phyloP scores from a whole-genome alignment of 2,329 filamentous ascomycete species.

The Fusarium brachygibbosum region DNA sequence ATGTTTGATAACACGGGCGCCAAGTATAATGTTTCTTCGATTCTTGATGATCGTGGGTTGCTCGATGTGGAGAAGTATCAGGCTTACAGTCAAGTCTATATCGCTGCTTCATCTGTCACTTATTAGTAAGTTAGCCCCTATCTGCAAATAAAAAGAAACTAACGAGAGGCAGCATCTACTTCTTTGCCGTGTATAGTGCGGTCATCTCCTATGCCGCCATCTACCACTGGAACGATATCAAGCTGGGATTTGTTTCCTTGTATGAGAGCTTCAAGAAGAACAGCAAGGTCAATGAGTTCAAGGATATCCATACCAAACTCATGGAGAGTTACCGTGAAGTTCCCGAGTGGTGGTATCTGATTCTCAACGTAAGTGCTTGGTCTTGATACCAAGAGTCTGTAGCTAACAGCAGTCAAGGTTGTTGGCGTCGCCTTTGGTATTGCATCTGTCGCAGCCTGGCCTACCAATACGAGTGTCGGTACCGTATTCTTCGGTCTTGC shows the following conservation, averaged over 20 bases:
- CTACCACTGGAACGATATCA: constrained; percentile 54
- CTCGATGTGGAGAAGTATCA: constrained; percentile 55
- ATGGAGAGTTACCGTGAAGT: constrained; percentile 62
- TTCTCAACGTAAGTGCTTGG: constrained; percentile 34
- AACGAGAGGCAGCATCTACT: constrained; percentile 20
- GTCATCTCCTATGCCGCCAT: constrained; percentile 55
- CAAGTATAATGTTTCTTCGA: constrained; percentile 57
- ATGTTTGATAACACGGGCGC: constrained; percentile 61
- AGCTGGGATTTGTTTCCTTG: constrained; percentile 49
- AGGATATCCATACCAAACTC: constrained; percentile 59
- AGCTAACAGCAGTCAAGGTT: constrained; percentile 21
- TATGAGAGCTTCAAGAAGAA: constrained; percentile 33
- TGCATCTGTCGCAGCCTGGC: constrained; percentile 55
- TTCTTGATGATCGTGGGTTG: constrained; percentile 56
- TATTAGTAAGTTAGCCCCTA: constrained; percentile 19
- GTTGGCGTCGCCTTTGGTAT: constrained; percentile 54
- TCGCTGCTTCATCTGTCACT: constrained; percentile 41
- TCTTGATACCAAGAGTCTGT: rapidly evolving
- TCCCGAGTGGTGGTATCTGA: constrained; percentile 62
- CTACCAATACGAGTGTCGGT: constrained; percentile 59
- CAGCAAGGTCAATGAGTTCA: constrained; percentile 44
- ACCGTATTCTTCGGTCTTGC: constrained; percentile 61
- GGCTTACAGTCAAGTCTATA: constrained; percentile 53
- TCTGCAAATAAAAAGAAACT: rapidly evolving
- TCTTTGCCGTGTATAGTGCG: constrained; percentile 50